Evolutionary conservation across 805 yeast species (phyloP).

Genomic region (Candida quercuum): DNA sequence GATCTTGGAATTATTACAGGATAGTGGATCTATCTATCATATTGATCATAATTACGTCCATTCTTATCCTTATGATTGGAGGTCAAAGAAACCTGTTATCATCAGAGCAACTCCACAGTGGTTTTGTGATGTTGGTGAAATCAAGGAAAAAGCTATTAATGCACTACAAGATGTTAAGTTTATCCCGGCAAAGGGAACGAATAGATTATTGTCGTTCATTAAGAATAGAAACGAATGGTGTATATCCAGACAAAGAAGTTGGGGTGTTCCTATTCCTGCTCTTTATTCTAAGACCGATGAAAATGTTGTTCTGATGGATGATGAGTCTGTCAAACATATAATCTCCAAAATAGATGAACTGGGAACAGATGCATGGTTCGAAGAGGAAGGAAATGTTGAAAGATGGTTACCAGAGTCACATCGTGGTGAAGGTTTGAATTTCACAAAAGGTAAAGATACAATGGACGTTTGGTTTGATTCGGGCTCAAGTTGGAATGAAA

Average conservation of each 20-base stretch:
- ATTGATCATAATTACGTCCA: conserved; percentile 54
- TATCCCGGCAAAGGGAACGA: conserved; percentile 66
- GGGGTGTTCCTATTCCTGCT: conserved; percentile 99
- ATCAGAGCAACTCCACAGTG: conserved; percentile 96
- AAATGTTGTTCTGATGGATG: conserved; percentile 59
- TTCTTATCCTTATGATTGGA: conserved; percentile 96
- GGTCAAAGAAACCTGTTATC: conserved; percentile 92
- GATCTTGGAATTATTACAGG: conserved; percentile 39
- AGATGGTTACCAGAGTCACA: conserved; percentile 70
- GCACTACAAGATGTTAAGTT: conserved; percentile 64
- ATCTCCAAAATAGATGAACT: conserved; percentile 47
- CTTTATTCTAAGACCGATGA: conserved; percentile 50
- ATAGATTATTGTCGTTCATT: conserved; percentile 68
- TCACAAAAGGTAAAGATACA: conserved; percentile 74
- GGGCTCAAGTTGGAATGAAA: conserved; percentile 83
- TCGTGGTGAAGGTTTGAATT: conserved; percentile 36
- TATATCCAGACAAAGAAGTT: conserved; percentile 87
- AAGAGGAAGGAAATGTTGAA: conserved; percentile 39
- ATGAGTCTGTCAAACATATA: conserved; percentile 49
- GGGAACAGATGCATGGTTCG: conserved; percentile 85
- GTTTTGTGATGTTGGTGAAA: conserved; percentile 81
- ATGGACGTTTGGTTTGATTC: conserved; percentile 99
- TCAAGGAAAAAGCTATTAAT: conserved; percentile 56
- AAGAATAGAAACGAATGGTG: conserved; percentile 91
- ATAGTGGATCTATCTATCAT: conserved; percentile 41